phyloP scores from a whole-genome alignment of 371 early-diverging fungal genomes.

The Apophysomyces variabilis region DNA sequence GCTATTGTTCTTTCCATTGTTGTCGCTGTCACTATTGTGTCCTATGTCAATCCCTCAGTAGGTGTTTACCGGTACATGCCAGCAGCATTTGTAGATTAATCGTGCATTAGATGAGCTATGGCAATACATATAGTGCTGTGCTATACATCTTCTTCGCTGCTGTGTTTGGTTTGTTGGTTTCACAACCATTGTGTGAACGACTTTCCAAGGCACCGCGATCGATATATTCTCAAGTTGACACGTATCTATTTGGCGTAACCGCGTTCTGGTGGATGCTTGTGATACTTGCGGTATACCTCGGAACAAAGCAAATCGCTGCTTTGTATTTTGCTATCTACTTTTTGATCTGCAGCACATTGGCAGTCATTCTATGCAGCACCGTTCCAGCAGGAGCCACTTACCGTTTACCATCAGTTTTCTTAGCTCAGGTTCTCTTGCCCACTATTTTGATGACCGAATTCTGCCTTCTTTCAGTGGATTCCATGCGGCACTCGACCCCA shows the following conservation, averaged over 20 bases:
- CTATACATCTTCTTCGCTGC: constrained; percentile 39
- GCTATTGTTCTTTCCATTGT: constrained; percentile 18
- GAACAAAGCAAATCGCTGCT: constrained; percentile 35
- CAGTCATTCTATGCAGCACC: constrained; percentile 30
- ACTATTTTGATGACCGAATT: constrained; percentile 48
- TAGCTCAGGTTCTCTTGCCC: constrained; percentile 49
- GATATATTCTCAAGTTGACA: constrained; percentile 18
- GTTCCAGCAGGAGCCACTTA: constrained; percentile 32
- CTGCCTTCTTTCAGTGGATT: constrained; percentile 51
- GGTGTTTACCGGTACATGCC: not conserved
- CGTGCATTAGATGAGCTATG: constrained; percentile 38
- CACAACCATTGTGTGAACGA: constrained; percentile 36
- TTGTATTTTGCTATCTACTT: constrained; percentile 53
- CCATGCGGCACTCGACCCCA: constrained; percentile 58
- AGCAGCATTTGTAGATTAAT: not conserved
- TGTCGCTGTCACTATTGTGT: constrained; percentile 18
- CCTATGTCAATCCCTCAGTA: constrained; percentile 33
- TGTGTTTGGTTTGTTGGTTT: constrained; percentile 42
- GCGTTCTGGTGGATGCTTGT: constrained; percentile 57
- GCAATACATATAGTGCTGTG: constrained; percentile 39
- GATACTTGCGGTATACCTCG: constrained; percentile 31
- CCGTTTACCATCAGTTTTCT: constrained; percentile 37
- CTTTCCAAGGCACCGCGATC: constrained; percentile 23
- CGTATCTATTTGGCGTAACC: constrained; percentile 42
- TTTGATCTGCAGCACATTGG: constrained; percentile 39